Evolutionary conservation across 2,329 filamentous ascomycete species (phyloP).

Genomic region (Dactylonectria estremocensis): DNA sequence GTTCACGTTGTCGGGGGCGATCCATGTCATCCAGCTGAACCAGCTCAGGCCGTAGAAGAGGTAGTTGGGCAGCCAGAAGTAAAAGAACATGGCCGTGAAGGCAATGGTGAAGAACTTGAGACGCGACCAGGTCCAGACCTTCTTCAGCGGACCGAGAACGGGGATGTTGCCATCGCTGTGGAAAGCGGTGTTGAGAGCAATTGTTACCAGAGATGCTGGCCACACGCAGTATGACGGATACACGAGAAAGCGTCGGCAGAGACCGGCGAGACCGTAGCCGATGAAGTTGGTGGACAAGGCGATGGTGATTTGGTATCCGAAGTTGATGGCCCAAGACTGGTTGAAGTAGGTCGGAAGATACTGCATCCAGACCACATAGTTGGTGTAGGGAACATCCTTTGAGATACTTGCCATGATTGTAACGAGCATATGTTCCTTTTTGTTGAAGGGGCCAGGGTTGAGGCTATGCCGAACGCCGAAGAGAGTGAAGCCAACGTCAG

Average conservation of each 20-base stretch:
- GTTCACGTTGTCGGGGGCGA: slow-evolving; percentile 59
- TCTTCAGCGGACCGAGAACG: slow-evolving; percentile 50
- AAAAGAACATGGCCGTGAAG: slow-evolving; percentile 65
- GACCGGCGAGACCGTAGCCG: slow-evolving; percentile 69
- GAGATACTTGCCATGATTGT: slow-evolving; percentile 74
- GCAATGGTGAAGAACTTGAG: slow-evolving; percentile 63
- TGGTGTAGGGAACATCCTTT: slow-evolving; percentile 63
- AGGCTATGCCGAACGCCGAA: slow-evolving; percentile 64
- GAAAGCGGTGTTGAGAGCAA: slow-evolving; percentile 65
- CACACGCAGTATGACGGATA: slow-evolving; percentile 68
- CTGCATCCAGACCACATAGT: slow-evolving; percentile 67
- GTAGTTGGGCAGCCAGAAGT: slow-evolving; percentile 69
- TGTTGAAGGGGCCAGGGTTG: slow-evolving; percentile 70
- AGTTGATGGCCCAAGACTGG: slow-evolving; percentile 63
- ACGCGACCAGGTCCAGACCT: slow-evolving; percentile 59
- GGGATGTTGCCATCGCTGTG: slow-evolving; percentile 58
- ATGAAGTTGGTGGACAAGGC: slow-evolving; percentile 68
- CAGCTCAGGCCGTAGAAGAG: slow-evolving; percentile 63
- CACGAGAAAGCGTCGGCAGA: slow-evolving; percentile 65
- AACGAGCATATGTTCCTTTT: slow-evolving; percentile 74
- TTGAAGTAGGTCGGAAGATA: slow-evolving; percentile 65
- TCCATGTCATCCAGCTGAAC: slow-evolving; percentile 71
- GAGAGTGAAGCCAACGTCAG: slow-evolving; percentile 64
- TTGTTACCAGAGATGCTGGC: slow-evolving; percentile 66
- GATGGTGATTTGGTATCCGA: slow-evolving; percentile 66